These are phyloP conservation scores for Phyllosticta capitalensis DNA, from an alignment of 2,329 filamentous ascomycete species.

Conservation along the genomic window DNA sequence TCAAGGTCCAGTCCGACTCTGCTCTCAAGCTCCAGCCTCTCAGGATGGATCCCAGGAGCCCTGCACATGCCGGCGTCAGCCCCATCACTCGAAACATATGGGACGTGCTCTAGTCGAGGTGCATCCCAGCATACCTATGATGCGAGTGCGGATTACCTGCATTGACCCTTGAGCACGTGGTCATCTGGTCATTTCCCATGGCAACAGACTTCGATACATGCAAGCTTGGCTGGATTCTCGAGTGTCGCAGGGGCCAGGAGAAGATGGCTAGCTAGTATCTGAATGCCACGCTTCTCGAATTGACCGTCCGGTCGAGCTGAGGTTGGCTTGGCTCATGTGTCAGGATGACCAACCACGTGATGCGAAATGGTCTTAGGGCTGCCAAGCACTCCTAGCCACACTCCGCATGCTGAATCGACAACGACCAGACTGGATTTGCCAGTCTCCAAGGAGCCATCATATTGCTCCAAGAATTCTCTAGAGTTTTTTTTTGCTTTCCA, in stretches of 20 bases:
- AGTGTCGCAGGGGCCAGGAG: background rate
- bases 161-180: too few species aligned
- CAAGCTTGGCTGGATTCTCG: background rate
- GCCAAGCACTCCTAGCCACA: background rate
- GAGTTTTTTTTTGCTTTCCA: background rate
- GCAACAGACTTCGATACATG: background rate
- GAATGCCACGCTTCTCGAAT: background rate
- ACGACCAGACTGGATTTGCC: too few species aligned
- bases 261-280: background rate
- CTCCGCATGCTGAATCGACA: background rate
- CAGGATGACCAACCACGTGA: background rate
- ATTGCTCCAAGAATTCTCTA: conserved; percentile 1
- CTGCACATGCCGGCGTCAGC: conserved; percentile 62
- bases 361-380: background rate
- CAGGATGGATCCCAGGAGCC: conserved; percentile 58
- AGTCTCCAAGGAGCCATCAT: conserved; percentile 1
- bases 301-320: background rate
- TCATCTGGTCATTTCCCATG: background rate
- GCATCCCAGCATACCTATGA: background rate
- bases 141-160: background rate
- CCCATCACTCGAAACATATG: conserved; percentile 72
- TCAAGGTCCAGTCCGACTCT: conserved; percentile 38
- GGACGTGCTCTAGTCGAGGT: conserved; percentile 50
- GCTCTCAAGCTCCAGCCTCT: background rate
- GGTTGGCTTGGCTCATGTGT: background rate